Conservation (phyloP, 345 rosid genomes). For the Citrus inodora region DNA sequence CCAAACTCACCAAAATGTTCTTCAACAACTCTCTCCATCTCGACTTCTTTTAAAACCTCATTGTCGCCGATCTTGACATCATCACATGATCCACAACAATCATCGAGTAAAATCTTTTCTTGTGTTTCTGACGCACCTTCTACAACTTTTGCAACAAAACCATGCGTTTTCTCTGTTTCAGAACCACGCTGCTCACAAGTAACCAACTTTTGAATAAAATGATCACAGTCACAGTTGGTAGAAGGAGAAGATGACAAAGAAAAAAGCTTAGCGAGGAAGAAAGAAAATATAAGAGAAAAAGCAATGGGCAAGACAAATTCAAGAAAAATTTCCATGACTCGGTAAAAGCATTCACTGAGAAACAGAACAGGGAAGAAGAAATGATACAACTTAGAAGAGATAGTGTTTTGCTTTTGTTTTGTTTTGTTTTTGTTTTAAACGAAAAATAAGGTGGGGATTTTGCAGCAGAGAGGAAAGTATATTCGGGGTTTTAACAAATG, state of each 20-base stretch:
- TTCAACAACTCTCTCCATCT: conserved; percentile 1
- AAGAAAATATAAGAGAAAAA: conserved; percentile 21
- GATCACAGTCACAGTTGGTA: not conserved
- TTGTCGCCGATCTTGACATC: not conserved
- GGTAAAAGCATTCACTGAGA: not conserved
- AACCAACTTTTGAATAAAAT: not conserved
- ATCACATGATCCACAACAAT: conserved; percentile 1
- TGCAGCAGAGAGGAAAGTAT: conserved; percentile 18
- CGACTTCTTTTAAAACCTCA: conserved; percentile 3
- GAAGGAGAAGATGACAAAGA: conserved; percentile 1
- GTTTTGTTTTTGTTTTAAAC: not conserved
- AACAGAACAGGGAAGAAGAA: not conserved
- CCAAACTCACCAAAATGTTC: not conserved
- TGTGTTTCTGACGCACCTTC: not conserved
- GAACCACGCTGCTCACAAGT: not conserved
- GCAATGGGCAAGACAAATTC: conserved; percentile 13
- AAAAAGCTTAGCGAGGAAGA: conserved; percentile 22
- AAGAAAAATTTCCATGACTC: conserved; percentile 31
- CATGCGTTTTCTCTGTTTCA: conserved; percentile 10
- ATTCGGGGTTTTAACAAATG: not conserved
- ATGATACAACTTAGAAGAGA: not conserved
- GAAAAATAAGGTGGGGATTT: conserved; percentile 4
- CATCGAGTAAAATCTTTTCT: not conserved
- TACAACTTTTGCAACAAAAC: conserved; percentile 19
- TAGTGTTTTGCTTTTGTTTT: not conserved